Percentiles rank a stretch among this genome's conserved stretches.
phyloP scores from a whole-genome alignment of 345 rosid species.

The Eucalyptus curtisii region DNA sequence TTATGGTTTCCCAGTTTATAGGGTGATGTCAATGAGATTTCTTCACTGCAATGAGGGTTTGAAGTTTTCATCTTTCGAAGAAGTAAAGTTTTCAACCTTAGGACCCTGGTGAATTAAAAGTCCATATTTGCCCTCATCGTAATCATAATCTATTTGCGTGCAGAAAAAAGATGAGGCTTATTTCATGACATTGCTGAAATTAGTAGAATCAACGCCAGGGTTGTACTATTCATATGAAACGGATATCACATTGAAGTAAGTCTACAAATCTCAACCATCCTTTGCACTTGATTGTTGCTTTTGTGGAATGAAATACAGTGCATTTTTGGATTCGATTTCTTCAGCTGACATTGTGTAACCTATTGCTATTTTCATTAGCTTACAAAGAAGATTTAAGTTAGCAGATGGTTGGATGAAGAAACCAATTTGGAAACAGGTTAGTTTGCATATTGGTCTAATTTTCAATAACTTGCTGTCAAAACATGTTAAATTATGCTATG shows the following conservation, averaged over 20 bases:
- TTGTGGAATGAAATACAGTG: background rate
- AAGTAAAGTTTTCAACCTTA: slow-evolving; percentile 30
- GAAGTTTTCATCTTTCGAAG: slow-evolving; percentile 57
- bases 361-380: slow-evolving; percentile 23
- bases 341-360: background rate
- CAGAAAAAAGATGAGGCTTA: slow-evolving; percentile 84
- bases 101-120: background rate
- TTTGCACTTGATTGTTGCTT: background rate
- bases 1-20: slow-evolving; percentile 68
- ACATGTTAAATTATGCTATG: background rate
- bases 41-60: slow-evolving; percentile 64
- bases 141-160: slow-evolving; percentile 1
- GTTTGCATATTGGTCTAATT: background rate
- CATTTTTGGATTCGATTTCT: background rate
- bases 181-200: slow-evolving; percentile 59
- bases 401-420: slow-evolving; percentile 78
- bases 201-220: slow-evolving; percentile 80
- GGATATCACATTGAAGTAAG: slow-evolving; percentile 93
- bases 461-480: background rate
- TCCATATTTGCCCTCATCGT: background rate
- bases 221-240: slow-evolving; percentile 80
- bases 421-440: slow-evolving; percentile 93
- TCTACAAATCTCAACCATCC: background rate
- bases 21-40: slow-evolving; percentile 62
- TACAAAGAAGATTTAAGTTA: slow-evolving; percentile 86